These are phyloP conservation scores for Malassezia yamatoensis DNA, from an alignment of 1,284 basidiomycete genomes.

Conservation along the genomic window DNA sequence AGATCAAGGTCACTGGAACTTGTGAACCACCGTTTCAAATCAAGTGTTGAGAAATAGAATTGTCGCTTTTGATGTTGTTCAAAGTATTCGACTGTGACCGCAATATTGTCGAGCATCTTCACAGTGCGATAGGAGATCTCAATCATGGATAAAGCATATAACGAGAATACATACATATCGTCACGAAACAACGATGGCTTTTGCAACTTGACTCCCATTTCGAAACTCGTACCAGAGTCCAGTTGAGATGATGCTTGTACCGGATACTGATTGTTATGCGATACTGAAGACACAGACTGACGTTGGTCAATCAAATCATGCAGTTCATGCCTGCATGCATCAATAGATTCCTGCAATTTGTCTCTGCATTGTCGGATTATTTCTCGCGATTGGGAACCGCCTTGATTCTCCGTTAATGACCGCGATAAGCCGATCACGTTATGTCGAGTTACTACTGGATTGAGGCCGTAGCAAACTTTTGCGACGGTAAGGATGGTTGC, in stretches of 20 bases:
- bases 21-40: slow-evolving; percentile 23
- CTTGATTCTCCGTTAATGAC: not conserved
- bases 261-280: not conserved
- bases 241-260: not conserved
- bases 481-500: not conserved
- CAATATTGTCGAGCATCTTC: slow-evolving; percentile 11
- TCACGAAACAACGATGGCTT: slow-evolving; percentile 20
- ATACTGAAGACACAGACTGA: not conserved
- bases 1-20: slow-evolving; percentile 7
- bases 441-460: not conserved
- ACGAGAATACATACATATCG: slow-evolving; percentile 27
- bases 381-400: too few relatives aligned
- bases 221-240: not conserved
- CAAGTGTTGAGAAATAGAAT: slow-evolving; percentile 11
- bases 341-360: not conserved
- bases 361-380: not conserved
- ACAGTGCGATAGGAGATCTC: slow-evolving; percentile 27
- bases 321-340: not conserved
- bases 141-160: slow-evolving; percentile 30
- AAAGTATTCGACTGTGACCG: slow-evolving; percentile 10
- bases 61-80: not conserved
- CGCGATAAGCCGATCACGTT: not conserved
- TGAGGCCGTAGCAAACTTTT: not conserved
- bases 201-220: not conserved
- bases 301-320: not conserved